Conservation (phyloP, 2,329 filamentous ascomycete genomes). For the Calonectria ilicicola region DNA sequence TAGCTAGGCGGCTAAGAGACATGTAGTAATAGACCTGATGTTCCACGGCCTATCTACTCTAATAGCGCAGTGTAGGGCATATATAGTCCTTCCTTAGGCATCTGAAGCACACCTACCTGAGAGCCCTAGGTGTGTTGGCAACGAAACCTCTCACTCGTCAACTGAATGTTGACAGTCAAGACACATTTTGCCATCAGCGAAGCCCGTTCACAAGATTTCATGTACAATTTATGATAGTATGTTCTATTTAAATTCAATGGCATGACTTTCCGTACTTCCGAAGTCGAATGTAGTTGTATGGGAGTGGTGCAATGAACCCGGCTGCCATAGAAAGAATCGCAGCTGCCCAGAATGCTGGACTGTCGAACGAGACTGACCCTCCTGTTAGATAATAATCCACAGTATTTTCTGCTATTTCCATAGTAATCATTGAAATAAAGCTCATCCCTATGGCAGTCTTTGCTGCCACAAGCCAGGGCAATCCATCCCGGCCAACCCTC, state of each 20-base stretch:
- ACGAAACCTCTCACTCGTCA: no score
- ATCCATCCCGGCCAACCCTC: slow-evolving; percentile 57
- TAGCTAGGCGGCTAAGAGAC: no score
- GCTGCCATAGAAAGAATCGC: slow-evolving; percentile 57
- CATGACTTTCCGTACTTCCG: slow-evolving; percentile 61
- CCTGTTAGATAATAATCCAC: slow-evolving; percentile 69
- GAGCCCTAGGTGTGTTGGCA: no score
- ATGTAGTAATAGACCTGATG: no score
- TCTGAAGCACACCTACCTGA: no score
- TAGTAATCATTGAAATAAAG: slow-evolving; percentile 68
- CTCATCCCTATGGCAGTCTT: slow-evolving; percentile 70
- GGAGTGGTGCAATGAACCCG: slow-evolving; percentile 62
- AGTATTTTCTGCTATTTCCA: slow-evolving; percentile 66
- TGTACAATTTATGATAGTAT: background rate
- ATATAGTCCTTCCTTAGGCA: no score
- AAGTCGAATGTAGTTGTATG: slow-evolving; percentile 65
- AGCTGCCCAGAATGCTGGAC: slow-evolving; percentile 64
- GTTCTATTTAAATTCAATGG: slow-evolving; percentile 47
- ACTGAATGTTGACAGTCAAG: no score
- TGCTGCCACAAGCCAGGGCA: slow-evolving; percentile 59
- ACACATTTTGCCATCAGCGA: no score
- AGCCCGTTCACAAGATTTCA: no score
- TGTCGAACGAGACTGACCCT: slow-evolving; percentile 59
- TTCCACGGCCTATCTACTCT: no score
- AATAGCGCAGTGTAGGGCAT: no score